phyloP scores from a whole-genome alignment of 306 rosid genomes.

The Myrica gale region DNA sequence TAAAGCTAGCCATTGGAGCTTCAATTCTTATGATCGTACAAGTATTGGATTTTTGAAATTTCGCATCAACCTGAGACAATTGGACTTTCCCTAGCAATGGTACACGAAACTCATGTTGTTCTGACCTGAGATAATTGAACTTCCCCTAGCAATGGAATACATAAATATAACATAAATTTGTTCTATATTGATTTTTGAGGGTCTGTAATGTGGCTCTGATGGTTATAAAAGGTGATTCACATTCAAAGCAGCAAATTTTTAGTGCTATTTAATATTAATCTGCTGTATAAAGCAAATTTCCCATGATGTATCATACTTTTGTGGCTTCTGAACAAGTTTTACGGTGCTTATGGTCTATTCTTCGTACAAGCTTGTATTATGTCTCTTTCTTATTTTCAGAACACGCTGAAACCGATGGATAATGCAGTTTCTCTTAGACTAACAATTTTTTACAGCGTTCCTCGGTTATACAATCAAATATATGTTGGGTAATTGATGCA shows the following conservation, averaged over 20 bases:
- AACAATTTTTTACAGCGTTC: conserved; percentile 90
- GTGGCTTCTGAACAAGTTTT: neutral
- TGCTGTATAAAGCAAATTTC: neutral
- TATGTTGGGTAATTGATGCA: too few species aligned
- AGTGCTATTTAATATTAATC: neutral
- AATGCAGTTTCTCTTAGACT: conserved; percentile 82
- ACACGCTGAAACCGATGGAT: conserved; percentile 85
- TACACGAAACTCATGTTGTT: neutral
- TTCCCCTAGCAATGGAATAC: neutral
- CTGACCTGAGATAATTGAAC: neutral
- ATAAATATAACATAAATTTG: neutral
- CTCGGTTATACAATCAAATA: conserved; percentile 91
- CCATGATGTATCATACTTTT: neutral
- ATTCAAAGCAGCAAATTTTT: neutral
- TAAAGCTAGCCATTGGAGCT: neutral
- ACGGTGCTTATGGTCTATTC: neutral
- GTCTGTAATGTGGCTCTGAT: neutral
- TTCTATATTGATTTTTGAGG: neutral
- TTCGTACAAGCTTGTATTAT: conserved; percentile 25
- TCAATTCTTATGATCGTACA: neutral
- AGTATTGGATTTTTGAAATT: neutral
- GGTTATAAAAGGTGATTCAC: neutral
- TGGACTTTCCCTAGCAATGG: neutral
- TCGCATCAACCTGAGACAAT: neutral
- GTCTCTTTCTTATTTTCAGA: conserved; percentile 48